These are phyloP conservation scores for Retiboletus fuscus DNA, from an alignment of 1,284 basidiomycete species.

Conservation along the genomic window DNA sequence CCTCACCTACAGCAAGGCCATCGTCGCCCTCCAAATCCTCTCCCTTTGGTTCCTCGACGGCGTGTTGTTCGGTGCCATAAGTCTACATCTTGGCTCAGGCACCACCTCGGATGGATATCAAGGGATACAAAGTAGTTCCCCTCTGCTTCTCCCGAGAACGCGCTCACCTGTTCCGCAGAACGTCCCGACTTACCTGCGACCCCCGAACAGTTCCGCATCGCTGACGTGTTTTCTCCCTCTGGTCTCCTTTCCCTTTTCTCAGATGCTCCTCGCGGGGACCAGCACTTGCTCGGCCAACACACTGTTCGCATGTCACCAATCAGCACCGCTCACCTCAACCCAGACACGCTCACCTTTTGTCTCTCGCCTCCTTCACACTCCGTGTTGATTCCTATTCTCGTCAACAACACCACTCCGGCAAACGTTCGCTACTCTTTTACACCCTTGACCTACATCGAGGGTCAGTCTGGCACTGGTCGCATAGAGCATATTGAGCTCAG, in stretches of 20 bases:
- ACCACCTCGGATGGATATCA: conserved; percentile 40
- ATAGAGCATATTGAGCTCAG: conserved; percentile 68
- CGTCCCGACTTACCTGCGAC: conserved; percentile 57
- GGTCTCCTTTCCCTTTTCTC: conserved; percentile 58
- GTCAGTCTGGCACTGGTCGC: conserved; percentile 53
- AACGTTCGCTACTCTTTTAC: conserved; percentile 82
- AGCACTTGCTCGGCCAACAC: conserved; percentile 87
- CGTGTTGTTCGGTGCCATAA: conserved; percentile 78
- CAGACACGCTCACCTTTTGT: conserved; percentile 76
- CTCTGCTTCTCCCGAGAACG: not conserved
- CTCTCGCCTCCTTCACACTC: conserved; percentile 66
- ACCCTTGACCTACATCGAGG: conserved; percentile 69
- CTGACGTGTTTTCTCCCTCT: conserved; percentile 61
- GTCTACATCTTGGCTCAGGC: conserved; percentile 54
- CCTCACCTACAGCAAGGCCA: conserved; percentile 73
- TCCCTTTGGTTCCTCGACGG: conserved; percentile 72
- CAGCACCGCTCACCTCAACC: conserved; percentile 87
- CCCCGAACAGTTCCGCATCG: conserved; percentile 57
- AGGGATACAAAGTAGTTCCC: conserved; percentile 47
- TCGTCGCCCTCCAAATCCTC: conserved; percentile 69
- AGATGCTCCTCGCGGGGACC: conserved; percentile 51
- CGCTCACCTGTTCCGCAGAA: conserved; percentile 43
- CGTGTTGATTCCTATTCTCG: conserved; percentile 81
- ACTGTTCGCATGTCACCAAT: conserved; percentile 92
- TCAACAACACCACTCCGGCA: conserved; percentile 91